Evolutionary conservation across 768 basidiomycete species (phyloP).

Genomic region (Zangia roseola): DNA sequence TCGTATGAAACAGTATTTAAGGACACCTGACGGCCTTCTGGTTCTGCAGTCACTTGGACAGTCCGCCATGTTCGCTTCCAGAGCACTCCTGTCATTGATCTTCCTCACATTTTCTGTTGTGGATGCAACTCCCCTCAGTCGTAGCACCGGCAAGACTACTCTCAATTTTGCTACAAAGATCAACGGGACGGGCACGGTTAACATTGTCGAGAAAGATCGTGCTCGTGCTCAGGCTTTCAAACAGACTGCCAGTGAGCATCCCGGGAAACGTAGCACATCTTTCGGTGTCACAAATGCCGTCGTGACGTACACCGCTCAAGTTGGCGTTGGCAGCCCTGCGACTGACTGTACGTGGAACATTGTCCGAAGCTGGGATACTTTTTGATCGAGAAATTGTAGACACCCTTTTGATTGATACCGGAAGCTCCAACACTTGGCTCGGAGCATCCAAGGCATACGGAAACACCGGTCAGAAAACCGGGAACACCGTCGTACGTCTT

Average conservation of each 20-base stretch:
- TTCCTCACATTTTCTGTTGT: conserved; percentile 8
- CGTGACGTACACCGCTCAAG: conserved; percentile 29
- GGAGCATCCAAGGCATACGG: conserved; percentile 17
- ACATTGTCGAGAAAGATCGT: conserved; percentile 4
- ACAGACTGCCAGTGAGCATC: not conserved
- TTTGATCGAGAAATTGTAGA: conserved; percentile 12
- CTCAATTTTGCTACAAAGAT: conserved; percentile 10
- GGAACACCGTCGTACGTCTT: conserved; percentile 13
- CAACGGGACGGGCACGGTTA: conserved; percentile 4
- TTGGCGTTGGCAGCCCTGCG: conserved; percentile 22
- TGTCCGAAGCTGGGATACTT: not conserved
- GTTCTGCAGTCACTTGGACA: not conserved
- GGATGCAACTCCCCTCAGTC: conserved; percentile 7
- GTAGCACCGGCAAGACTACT: conserved; percentile 4
- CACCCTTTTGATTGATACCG: conserved; percentile 26
- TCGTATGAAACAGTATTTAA: no score
- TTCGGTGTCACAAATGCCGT: conserved; percentile 20
- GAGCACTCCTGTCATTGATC: conserved; percentile 6
- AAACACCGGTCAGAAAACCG: conserved; percentile 12
- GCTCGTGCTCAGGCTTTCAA: not conserved
- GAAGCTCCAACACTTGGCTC: conserved; percentile 29
- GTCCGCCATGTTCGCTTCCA: conserved; percentile 7
- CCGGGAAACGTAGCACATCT: conserved; percentile 5
- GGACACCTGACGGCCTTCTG: no score
- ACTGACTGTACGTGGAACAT: conserved; percentile 21